Evolutionary conservation across 495 filamentous ascomycete genomes (phyloP).

Genomic region (Penicillium steckii): DNA sequence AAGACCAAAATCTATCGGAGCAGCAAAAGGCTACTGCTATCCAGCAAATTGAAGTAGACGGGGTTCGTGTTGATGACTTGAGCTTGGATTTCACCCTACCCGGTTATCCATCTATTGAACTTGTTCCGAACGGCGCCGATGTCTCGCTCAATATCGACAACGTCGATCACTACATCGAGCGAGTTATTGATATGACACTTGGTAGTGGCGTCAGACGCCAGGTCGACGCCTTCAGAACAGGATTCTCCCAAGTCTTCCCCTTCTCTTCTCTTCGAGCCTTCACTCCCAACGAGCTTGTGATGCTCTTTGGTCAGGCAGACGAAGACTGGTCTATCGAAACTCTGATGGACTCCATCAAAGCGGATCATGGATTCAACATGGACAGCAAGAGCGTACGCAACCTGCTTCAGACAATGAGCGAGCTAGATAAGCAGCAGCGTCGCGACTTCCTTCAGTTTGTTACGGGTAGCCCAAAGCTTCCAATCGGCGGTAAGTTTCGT

Average conservation of each 20-base stretch:
- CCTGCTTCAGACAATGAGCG: constrained; percentile 92
- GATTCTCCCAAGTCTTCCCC: constrained; percentile 96
- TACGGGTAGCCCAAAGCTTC: constrained; percentile 96
- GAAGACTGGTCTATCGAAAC: constrained; percentile 99
- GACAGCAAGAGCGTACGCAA: constrained; percentile 97
- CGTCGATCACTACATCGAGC: constrained; percentile 81
- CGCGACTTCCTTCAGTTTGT: constrained; percentile 98
- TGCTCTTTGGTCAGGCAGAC: constrained; percentile 89
- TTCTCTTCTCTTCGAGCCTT: constrained; percentile 91
- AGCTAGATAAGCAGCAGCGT: constrained; percentile 69
- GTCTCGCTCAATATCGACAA: constrained; percentile 82
- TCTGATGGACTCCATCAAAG: constrained; percentile 97
- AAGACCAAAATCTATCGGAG: constrained; percentile 59
- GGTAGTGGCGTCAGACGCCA: constrained; percentile 84
- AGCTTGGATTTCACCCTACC: constrained; percentile 92
- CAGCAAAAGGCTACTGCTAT: constrained; percentile 69
- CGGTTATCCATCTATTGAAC: constrained; percentile 87
- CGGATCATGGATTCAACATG: constrained; percentile 99
- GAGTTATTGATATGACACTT: constrained; percentile 87
- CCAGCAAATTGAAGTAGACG: constrained; percentile 68
- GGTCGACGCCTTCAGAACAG: constrained; percentile 84
- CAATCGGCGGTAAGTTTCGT: constrained; percentile 82
- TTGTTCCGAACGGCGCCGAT: constrained; percentile 71
- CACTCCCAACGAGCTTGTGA: constrained; percentile 94
- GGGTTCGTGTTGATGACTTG: constrained; percentile 77